Conservation (phyloP, 2,329 filamentous ascomycete species). For the Geosmithia putterillii region DNA sequence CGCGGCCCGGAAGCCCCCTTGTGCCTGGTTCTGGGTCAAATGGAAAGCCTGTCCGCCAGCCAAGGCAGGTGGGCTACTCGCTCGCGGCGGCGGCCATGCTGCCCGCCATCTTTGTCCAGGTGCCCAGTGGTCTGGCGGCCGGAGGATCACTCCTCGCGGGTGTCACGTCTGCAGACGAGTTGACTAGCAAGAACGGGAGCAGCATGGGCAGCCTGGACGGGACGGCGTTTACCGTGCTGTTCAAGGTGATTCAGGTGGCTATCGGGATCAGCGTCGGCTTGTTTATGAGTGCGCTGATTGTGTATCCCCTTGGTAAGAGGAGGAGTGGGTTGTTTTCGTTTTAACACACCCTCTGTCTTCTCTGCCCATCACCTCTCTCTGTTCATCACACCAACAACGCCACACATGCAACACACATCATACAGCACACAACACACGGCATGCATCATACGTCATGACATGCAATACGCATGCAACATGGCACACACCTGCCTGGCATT, state of each 20-base stretch:
- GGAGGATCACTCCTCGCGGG: conserved; percentile 47
- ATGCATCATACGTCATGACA: too few species aligned
- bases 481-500: too few species aligned
- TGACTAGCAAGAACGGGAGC: conserved; percentile 24
- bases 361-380: too few species aligned
- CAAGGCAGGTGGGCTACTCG: conserved; percentile 52
- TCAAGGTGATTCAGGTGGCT: conserved; percentile 47
- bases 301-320: conserved; percentile 45
- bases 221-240: conserved; percentile 39
- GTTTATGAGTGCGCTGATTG: conserved; percentile 40
- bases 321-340: conserved; percentile 45
- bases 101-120: conserved; percentile 70
- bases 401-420: too few species aligned
- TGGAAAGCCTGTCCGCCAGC: conserved; percentile 14
- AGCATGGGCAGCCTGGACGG: conserved; percentile 21
- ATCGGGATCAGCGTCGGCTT: conserved; percentile 51
- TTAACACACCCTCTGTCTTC: too few species aligned
- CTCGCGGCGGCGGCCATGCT: conserved; percentile 77
- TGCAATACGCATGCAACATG: too few species aligned
- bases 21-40: too few species aligned
- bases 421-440: too few species aligned
- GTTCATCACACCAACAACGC: too few species aligned
- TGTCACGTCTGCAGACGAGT: conserved; percentile 41
- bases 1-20: conserved; percentile 10
- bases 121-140: conserved; percentile 49